Evolutionary conservation across 192 early-diverging fungal genomes (phyloP), one percentile per base, ranked within the genome.

Genomic region (Nowakowskiella sp.): DNA sequence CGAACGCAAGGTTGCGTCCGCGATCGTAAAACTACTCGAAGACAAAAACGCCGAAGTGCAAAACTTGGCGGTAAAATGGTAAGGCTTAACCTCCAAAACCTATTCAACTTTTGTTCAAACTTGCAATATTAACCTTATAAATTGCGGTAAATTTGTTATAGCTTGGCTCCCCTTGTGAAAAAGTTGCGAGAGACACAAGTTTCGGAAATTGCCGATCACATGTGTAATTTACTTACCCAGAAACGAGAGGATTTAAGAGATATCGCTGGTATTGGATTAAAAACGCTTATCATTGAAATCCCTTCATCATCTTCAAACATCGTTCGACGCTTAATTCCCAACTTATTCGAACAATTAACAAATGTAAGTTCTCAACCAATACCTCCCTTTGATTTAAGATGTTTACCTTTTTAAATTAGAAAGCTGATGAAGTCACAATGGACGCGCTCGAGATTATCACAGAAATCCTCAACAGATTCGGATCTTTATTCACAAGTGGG

Each of bases 41-140:
- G 90, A 92, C 66, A 77, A 76, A 47, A 92, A 90, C 59, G 80
- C 81, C 13, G 88, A 90, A 61, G 90, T 92, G 5, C 90, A 92
- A 58, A 90, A 89, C 58, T 48, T 86, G 23, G 78, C 84, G 16
- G 82, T 87, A 42, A 82, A 83, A 54, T 81, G 74, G 65, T 83
- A 80, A 6, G 71, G 76, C 27, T 53, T 47, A 25, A 13, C 33
- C 1, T 16, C 21, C 6, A 9, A 25, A 27, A 16, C 6, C 27
- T 16, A 3, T 9, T 21, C 22, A 4, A 1, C 36, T 9, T 45
- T 42, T 22, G 21, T 2, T 6, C 0, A 16, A 51, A 44, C 4
- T 7, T 22, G 16, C 33, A 16, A 2, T 4, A 26, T 44, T 28
- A 4, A 25, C 47, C 24, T 47, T 24, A 29, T 22, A 49, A 26